Base-by-base conservation (phyloP, 164 flowering plant species). In the Macadamia integrifolia region DNA sequence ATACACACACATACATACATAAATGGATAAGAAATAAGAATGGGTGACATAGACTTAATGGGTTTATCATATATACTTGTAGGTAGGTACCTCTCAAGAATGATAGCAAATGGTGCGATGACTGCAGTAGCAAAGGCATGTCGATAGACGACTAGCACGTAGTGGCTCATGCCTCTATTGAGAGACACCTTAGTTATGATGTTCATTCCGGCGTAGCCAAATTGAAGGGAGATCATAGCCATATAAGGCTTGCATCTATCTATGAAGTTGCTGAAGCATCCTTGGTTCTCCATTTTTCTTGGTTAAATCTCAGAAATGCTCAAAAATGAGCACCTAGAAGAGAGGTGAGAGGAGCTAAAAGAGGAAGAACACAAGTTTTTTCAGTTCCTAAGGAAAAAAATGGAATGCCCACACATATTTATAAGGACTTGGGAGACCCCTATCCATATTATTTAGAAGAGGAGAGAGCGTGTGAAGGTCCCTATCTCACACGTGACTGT, bases 191-290 rank as follows among this genome's bases (percentile, higher is more conserved):
- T 89, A 40, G 92, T 84, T 72, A 91, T 85, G 68, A 91, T 87
- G 67, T 89, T 85, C 97, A 91, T 91, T 3, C 97, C 97, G 1
- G 97, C 97, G 59, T 86, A 89, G 14, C 97, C 97, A n/a, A 91
- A 87, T 59, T 89, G 94, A 60, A 91, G 78, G 6, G 84, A 84
- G 5, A 87, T 83, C 84, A 91, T 84, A 6, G 87, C 89, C 0
- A 91, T 64, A 65, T 88, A 91, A 0, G 97, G 97, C 66, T 80
- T 88, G 48, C 66, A 65, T 15, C 69, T 77, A 17, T 84, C 75
- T 14, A 81, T 0, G 23, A 82, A 75, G 55, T 42, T 69, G 57
- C 81, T 28, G 1, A 43, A 64, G 48, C 85, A 43, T 14, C 82
- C 81, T 52, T 62, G 61, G 65, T 71, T 74, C 72, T 74, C 83